Evolutionary conservation across 2,329 filamentous ascomycete species (phyloP), one percentile per base, ranked within the genome.

Genomic region (Xylariaceae sp.): DNA sequence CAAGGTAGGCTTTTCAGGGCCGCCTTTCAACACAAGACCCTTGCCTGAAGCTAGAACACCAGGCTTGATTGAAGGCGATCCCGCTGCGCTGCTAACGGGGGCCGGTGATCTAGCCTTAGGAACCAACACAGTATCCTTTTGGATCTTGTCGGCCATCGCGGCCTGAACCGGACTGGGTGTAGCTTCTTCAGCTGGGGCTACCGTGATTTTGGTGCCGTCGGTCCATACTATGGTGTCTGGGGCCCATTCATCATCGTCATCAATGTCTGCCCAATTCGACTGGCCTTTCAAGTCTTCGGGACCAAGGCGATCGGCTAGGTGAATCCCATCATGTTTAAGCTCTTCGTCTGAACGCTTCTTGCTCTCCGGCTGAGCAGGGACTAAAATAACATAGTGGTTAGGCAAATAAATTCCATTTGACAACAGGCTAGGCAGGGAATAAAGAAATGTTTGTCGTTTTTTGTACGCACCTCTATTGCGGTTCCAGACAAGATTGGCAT

Each of bases 271-370:
- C 90, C 90, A 95, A 72, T 92, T 93, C 37, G 87, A 85, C 67
- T 92, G 88, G 60, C 89, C 89, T 59, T 84, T 84, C 56, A 80
- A 74, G 70, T 92, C 89, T 65, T 93, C 89, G 53, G 88, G 82
- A 64, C 90, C 87, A 58, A 94, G 77, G 66, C 90, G 86, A 67
- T 83, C 90, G 58, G 90, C 89, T 75, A 95, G 83, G 71, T 94
- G 90, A 68, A 94, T 94, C 37, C 90, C 90, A 73, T 90, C 92
- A 71, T 91, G 89, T 72, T 91, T 88, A 69, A 95, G 80, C 71
- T 95, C 90, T 72, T 95, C 90, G 67, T 95, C 90, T 3, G 90
- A 93, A 60, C 92, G 86, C 70, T 92, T 90, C 72, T 90, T 91
- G 3, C 88, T 86, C 61, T 91, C 88, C 5, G 88, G 85, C 5